Evolutionary conservation across 2,329 filamentous ascomycete species (phyloP).

Genomic region (Fusarium guadeloupense): DNA sequence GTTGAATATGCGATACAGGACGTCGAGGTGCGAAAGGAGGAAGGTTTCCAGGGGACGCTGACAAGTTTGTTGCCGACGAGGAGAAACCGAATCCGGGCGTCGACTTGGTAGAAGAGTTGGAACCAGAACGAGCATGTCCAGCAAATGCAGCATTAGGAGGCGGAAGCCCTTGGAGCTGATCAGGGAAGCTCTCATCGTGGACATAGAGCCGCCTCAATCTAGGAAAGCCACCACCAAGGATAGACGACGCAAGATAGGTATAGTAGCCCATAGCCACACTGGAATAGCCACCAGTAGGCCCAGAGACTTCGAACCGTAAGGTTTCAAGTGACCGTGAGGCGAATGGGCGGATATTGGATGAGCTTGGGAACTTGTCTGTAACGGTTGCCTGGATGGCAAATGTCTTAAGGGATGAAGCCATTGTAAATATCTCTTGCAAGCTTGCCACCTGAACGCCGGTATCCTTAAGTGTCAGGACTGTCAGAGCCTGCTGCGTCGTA

Average conservation of each 20-base stretch:
- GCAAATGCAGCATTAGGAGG: conserved; percentile 62
- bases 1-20: conserved; percentile 43
- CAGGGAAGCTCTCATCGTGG: conserved; percentile 83
- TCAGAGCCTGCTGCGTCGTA: conserved; percentile 68
- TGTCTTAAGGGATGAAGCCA: conserved; percentile 66
- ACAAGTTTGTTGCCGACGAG: conserved; percentile 35
- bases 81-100: conserved; percentile 40
- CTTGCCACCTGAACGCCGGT: conserved; percentile 74
- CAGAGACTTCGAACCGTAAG: conserved; percentile 84
- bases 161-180: conserved; percentile 76
- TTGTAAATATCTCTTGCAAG: conserved; percentile 68
- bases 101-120: conserved; percentile 42
- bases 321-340: conserved; percentile 74
- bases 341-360: conserved; percentile 65
- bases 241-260: conserved; percentile 83
- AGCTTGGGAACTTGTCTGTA: conserved; percentile 59
- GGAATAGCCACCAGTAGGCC: conserved; percentile 66
- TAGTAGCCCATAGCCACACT: conserved; percentile 74
- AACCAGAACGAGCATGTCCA: conserved; percentile 46
- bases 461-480: conserved; percentile 73
- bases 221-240: conserved; percentile 79
- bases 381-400: conserved; percentile 64
- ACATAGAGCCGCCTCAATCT: conserved; percentile 82
- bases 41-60: conserved; percentile 36
- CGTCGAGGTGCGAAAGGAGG: conserved; percentile 41